These are phyloP conservation scores for Apiotrichum domesticum DNA, from an alignment of 1,284 basidiomycete genomes.

Conservation along the genomic window DNA sequence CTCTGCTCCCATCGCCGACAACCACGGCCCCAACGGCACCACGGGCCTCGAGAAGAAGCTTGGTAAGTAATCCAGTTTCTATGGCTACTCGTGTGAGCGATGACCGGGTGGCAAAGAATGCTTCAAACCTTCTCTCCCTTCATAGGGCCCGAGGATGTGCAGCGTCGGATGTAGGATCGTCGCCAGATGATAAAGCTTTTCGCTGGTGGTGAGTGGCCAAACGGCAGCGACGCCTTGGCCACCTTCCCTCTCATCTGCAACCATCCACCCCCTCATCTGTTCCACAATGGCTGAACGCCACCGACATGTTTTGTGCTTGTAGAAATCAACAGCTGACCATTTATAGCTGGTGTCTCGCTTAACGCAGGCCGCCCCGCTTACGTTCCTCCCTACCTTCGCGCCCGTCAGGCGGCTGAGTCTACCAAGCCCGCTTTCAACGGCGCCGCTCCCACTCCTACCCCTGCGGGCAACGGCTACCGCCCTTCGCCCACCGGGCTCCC, in stretches of 20 bases:
- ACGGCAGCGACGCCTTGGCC: not conserved
- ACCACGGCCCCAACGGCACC: constrained; percentile 53
- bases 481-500: constrained; percentile 38
- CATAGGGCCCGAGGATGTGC: too few species aligned
- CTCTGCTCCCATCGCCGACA: constrained; percentile 29
- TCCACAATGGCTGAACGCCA: not conserved
- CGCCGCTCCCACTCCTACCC: constrained; percentile 22
- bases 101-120: not conserved
- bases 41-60: constrained; percentile 74
- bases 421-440: constrained; percentile 18
- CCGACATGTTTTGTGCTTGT: not conserved
- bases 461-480: constrained; percentile 29
- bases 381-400: constrained; percentile 83
- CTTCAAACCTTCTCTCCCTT: too few species aligned
- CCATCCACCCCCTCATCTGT: not conserved
- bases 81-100: too few species aligned
- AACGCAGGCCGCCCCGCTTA: constrained; percentile 71
- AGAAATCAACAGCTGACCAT: constrained; percentile 3
- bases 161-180: too few species aligned
- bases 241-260: constrained; percentile 2
- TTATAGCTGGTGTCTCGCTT: constrained; percentile 26
- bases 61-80: constrained; percentile 52
- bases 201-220: not conserved
- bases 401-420: constrained; percentile 36
- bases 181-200: too few species aligned